phyloP scores from a whole-genome alignment of 2,329 filamentous ascomycete species.

The Exophiala lecanii-corni region DNA sequence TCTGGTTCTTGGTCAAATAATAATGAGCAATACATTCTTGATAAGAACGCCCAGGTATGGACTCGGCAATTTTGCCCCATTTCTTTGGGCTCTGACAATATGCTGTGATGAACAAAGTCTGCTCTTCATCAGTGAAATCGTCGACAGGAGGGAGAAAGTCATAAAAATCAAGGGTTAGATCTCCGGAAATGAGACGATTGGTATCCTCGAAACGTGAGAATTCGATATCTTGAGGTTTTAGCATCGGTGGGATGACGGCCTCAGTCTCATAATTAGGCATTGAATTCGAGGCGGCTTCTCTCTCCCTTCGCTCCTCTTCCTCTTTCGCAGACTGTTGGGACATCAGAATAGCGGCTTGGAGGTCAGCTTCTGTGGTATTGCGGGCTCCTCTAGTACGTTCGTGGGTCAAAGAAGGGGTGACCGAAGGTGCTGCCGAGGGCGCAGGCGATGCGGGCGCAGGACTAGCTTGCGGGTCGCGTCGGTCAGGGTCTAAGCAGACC shows the following conservation, averaged over 20 bases:
- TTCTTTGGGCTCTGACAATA: conserved; percentile 48
- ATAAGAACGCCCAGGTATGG: conserved; percentile 42
- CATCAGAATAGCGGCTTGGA: conserved; percentile 44
- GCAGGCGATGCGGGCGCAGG: conserved; percentile 35
- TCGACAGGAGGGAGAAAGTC: conserved; percentile 43
- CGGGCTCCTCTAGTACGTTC: conserved; percentile 41
- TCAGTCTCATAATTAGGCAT: conserved; percentile 42
- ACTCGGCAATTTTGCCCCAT: conserved; percentile 49
- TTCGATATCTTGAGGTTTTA: conserved; percentile 37
- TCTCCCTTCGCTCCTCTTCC: conserved; percentile 40
- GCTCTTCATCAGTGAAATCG: conserved; percentile 46
- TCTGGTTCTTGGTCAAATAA: conserved; percentile 47
- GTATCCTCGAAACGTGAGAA: conserved; percentile 43
- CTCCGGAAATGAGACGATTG: conserved; percentile 39
- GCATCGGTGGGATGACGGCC: conserved; percentile 46
- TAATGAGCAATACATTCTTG: conserved; percentile 49
- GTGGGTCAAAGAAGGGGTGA: conserved; percentile 33
- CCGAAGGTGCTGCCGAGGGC: conserved; percentile 25
- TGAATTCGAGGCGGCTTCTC: conserved; percentile 40
- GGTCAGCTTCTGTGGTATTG: conserved; percentile 47
- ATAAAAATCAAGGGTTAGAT: conserved; percentile 40
- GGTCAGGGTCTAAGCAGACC: conserved; percentile 39
- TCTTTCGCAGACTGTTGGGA: conserved; percentile 47
- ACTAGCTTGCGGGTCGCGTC: conserved; percentile 33
- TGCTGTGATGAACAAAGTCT: conserved; percentile 42